Percentiles rank a stretch among this genome's conserved stretches.
Evolutionary conservation across 306 rosid species (phyloP).

Genomic region (Rosa lucieae): DNA sequence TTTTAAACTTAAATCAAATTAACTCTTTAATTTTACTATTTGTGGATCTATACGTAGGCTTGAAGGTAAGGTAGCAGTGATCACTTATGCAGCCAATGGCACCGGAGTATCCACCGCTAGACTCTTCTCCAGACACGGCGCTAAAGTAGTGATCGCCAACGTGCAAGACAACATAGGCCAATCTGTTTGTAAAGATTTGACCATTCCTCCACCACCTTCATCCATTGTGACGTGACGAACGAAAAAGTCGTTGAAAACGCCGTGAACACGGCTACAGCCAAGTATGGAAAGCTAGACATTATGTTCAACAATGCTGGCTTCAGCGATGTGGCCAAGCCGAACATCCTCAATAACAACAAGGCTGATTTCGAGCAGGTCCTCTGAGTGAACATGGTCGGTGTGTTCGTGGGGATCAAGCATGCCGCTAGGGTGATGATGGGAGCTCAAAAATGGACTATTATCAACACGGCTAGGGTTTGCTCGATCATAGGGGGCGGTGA

Average conservation of each 20-base stretch:
- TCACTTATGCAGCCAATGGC: conserved; percentile 56
- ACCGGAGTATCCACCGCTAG: conserved; percentile 46
- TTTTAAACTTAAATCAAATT: too few species aligned
- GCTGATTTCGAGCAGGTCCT: conserved; percentile 38
- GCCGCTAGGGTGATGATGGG: conserved; percentile 29
- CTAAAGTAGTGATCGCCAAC: conserved; percentile 50
- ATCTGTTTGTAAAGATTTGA: conserved; percentile 19
- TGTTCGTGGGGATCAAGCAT: conserved; percentile 46
- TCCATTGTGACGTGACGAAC: conserved; percentile 49
- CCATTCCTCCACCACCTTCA: conserved; percentile 12
- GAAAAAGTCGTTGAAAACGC: conserved; percentile 38
- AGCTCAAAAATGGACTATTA: too few species aligned
- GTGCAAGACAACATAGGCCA: conserved; percentile 39
- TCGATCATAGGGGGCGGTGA: too few species aligned
- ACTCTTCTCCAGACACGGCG: conserved; percentile 50
- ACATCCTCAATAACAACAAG: conserved; percentile 21
- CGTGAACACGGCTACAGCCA: conserved; percentile 17
- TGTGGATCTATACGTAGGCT: conserved; percentile 25
- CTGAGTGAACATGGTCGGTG: conserved; percentile 34
- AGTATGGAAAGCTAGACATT: conserved; percentile 52
- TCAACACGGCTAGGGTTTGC: too few species aligned
- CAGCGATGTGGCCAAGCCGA: not conserved
- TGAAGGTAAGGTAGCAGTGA: conserved; percentile 58
- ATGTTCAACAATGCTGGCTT: conserved; percentile 40
- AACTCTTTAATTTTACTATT: too few species aligned